These are phyloP conservation scores for Diaporthe vexans DNA, from an alignment of 2,329 filamentous ascomycete species.

Conservation along the genomic window DNA sequence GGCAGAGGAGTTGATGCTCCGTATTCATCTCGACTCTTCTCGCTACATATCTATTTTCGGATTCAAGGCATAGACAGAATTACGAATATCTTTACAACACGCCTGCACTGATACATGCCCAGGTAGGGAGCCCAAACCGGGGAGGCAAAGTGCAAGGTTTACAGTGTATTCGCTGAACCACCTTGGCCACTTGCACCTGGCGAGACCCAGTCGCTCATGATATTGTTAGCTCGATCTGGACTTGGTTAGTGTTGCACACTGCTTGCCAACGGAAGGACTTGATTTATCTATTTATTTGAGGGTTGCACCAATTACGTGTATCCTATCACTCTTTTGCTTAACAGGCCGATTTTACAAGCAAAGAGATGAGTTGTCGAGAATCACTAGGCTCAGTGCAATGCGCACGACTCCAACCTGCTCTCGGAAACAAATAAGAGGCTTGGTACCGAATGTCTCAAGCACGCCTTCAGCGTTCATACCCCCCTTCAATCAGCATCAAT, in stretches of 20 bases:
- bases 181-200: too few species aligned
- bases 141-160: too few species aligned
- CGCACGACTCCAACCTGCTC: not conserved
- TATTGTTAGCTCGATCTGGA: not conserved
- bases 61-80: not conserved
- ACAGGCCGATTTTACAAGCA: not conserved
- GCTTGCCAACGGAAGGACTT: not conserved
- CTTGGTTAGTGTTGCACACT: not conserved
- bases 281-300: not conserved
- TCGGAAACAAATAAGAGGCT: not conserved
- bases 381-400: not conserved
- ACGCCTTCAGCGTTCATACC: not conserved
- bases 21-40: not conserved
- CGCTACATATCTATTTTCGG: not conserved
- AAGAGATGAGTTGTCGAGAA: not conserved
- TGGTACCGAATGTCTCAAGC: not conserved
- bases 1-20: not conserved
- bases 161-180: too few species aligned
- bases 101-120: not conserved
- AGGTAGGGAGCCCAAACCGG: too few species aligned
- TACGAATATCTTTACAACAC: not conserved
- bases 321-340: too few species aligned
- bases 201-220: not conserved
- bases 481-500: slow-evolving; percentile 42
- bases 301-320: not conserved